Percentiles rank a stretch among this genome's conserved stretches.
Evolutionary conservation across 139 green algal species (phyloP).

Genomic region (Chlamydomonas applanata): DNA sequence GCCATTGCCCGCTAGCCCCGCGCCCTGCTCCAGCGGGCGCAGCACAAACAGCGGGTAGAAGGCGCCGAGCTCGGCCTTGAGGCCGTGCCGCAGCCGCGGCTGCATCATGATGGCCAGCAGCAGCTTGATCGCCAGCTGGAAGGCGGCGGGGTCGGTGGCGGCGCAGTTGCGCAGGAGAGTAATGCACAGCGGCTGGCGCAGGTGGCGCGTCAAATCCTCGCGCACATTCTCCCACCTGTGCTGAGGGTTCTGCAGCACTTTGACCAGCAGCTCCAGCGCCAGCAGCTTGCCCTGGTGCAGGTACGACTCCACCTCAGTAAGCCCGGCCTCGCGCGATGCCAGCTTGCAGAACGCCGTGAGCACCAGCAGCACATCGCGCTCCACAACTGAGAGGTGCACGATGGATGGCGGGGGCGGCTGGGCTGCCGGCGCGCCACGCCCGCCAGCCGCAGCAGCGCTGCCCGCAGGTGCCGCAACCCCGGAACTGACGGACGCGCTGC

Average conservation of each 20-base stretch:
- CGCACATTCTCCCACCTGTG: slow-evolving; percentile 68
- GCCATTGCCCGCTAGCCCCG: not conserved
- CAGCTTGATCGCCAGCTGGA: slow-evolving; percentile 51
- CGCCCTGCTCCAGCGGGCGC: slow-evolving; percentile 69
- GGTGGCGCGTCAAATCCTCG: slow-evolving; percentile 66
- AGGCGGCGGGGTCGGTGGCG: slow-evolving; percentile 41
- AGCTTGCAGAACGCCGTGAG: slow-evolving; percentile 89
- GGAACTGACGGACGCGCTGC: not conserved
- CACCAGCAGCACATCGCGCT: slow-evolving; percentile 80
- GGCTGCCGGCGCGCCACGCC: too few species aligned
- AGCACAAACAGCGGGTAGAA: slow-evolving; percentile 89
- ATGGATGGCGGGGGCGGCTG: not conserved
- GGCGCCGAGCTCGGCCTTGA: slow-evolving; percentile 85
- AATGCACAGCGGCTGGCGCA: slow-evolving; percentile 81
- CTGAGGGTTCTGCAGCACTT: slow-evolving; percentile 59
- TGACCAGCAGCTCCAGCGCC: slow-evolving; percentile 91
- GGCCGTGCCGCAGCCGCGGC: slow-evolving; percentile 46
- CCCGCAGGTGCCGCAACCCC: not conserved
- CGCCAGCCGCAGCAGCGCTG: too few species aligned
- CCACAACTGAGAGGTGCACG: slow-evolving; percentile 18
- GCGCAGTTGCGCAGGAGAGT: slow-evolving; percentile 80
- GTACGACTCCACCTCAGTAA: slow-evolving; percentile 62
- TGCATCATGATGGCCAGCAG: slow-evolving; percentile 50
- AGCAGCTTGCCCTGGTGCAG: slow-evolving; percentile 84
- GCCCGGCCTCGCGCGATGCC: slow-evolving; percentile 48